Evolutionary conservation across 192 early-diverging fungal genomes (phyloP).

Genomic region (Backusella liffmaniae): DNA sequence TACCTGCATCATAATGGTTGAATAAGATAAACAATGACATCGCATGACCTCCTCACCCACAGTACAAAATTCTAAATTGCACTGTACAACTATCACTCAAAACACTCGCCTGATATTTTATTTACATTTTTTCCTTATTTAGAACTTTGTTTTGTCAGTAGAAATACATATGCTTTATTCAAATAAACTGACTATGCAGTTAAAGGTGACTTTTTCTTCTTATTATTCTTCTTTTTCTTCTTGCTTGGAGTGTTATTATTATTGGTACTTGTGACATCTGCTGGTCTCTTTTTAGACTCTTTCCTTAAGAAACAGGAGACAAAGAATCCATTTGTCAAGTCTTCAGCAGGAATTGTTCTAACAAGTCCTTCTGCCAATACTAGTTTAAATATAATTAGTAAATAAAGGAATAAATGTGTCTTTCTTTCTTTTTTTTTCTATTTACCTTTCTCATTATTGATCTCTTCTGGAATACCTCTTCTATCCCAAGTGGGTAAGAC

Average conservation of each 20-base stretch:
- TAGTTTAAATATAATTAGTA: not conserved
- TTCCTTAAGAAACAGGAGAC: slow-evolving; percentile 87
- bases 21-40: no score
- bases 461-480: slow-evolving; percentile 65
- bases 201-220: slow-evolving; percentile 10
- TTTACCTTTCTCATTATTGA: slow-evolving; percentile 39
- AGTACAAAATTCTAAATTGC: no score
- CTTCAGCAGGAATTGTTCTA: slow-evolving; percentile 74
- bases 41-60: no score
- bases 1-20: no score
- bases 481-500: slow-evolving; percentile 80
- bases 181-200: not conserved
- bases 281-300: slow-evolving; percentile 6
- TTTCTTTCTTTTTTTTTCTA: no score
- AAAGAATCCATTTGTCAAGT: slow-evolving; percentile 95
- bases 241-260: not conserved
- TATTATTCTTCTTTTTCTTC: slow-evolving; percentile 26
- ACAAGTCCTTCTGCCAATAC: slow-evolving; percentile 65
- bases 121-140: no score
- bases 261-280: not conserved
- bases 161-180: no score
- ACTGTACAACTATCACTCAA: no score
- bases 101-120: no score
- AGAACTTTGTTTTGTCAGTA: no score
- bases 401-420: no score